These are phyloP conservation scores for Protomyces macrosporus DNA, from an alignment of 1,139 yeast genomes.

Conservation along the genomic window DNA sequence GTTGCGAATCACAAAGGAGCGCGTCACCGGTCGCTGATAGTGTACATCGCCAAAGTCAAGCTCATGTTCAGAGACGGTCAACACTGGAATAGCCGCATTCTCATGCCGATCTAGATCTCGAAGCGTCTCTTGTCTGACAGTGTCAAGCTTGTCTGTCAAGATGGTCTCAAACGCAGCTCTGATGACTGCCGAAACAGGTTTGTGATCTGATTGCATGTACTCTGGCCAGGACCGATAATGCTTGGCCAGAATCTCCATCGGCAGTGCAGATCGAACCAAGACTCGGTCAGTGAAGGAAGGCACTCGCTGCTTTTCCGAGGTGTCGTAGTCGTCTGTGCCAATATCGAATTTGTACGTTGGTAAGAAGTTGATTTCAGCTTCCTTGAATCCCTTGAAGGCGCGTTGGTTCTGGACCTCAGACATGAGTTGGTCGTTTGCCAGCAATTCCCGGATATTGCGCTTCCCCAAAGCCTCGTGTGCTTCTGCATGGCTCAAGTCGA, in stretches of 20 bases:
- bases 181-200: constrained; percentile 60
- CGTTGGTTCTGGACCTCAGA: constrained; percentile 51
- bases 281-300: constrained; percentile 83
- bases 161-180: constrained; percentile 16
- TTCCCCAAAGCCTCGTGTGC: constrained; percentile 45
- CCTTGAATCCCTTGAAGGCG: constrained; percentile 59
- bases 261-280: constrained; percentile 9
- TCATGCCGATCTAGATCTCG: constrained; percentile 22
- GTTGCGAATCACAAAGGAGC: background rate
- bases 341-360: constrained; percentile 66
- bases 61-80: constrained; percentile 5
- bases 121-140: background rate
- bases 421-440: constrained; percentile 56
- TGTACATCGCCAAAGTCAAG: constrained; percentile 9
- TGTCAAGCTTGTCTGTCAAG: constrained; percentile 4
- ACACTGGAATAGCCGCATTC: constrained; percentile 24
- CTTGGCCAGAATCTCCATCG: background rate
- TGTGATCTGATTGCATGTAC: constrained; percentile 62
- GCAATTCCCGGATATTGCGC: constrained; percentile 46
- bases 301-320: constrained; percentile 52
- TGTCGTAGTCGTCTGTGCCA: constrained; percentile 33
- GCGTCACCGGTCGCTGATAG: background rate
- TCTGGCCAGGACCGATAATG: constrained; percentile 34
- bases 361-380: constrained; percentile 57
- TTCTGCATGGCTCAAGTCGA: constrained; percentile 45